These are phyloP conservation scores for Skeletonema tropicum DNA, from an alignment of 108 stramenopile species.

Conservation along the genomic window DNA sequence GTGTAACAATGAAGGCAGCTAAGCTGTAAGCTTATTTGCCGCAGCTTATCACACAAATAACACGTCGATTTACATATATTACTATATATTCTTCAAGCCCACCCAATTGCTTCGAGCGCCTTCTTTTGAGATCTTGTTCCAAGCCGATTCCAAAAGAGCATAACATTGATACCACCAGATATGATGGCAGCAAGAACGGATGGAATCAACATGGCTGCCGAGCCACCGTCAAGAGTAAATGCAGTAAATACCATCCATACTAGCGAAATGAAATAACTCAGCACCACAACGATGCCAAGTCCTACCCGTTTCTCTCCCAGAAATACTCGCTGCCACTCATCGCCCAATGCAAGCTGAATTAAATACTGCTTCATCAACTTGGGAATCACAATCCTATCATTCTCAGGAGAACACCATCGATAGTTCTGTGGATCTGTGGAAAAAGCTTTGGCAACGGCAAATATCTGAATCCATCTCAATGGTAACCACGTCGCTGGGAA, in stretches of 20 bases:
- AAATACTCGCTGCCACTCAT: slow-evolving; percentile 84
- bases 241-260: slow-evolving; percentile 50
- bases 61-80: neutral
- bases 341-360: slow-evolving; percentile 60
- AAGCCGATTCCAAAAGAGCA: slow-evolving; percentile 59
- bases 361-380: slow-evolving; percentile 63
- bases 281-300: slow-evolving; percentile 59
- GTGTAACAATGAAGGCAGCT: slow-evolving; percentile 1
- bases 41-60: neutral
- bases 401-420: slow-evolving; percentile 41
- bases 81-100: slow-evolving; percentile 4
- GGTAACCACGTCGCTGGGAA: slow-evolving; percentile 80
- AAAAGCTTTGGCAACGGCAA: slow-evolving; percentile 50
- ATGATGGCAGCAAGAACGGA: slow-evolving; percentile 61
- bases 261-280: slow-evolving; percentile 48
- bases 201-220: slow-evolving; percentile 61
- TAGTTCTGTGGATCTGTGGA: slow-evolving; percentile 46
- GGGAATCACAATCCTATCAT: slow-evolving; percentile 27
- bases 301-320: slow-evolving; percentile 71
- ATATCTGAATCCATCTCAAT: slow-evolving; percentile 52
- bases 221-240: slow-evolving; percentile 45
- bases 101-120: slow-evolving; percentile 47
- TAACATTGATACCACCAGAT: slow-evolving; percentile 66
- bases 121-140: slow-evolving; percentile 38
- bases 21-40: neutral